Evolutionary conservation across 768 basidiomycete species (phyloP), one percentile per base, ranked within the genome.

Genomic region (Termitomyces sp.): DNA sequence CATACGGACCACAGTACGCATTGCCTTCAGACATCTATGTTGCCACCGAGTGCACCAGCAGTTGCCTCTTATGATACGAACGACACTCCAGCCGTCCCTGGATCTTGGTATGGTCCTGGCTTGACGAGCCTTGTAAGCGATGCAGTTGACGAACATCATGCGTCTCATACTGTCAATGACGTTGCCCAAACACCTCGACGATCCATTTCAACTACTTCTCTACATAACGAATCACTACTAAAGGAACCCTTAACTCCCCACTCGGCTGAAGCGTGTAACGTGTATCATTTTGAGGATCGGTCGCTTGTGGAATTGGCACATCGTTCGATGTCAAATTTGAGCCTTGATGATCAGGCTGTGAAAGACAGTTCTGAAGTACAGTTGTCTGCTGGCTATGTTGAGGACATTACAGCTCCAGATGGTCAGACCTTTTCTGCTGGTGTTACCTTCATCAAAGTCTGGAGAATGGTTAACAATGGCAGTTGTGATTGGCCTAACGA

Each of bases 401-500:
- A 76, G 36, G 87, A 92, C 66, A 76, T 85, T 41, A 92, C 88
- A 34, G 85, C 90, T 51, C 75, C 81, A 4, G 86, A 88, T 62
- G 91, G 90, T 0, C 88, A 91, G 63, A 70, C 76, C 24, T 88
- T 93, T 66, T 89, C 90, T 31, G 85, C 90, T 7, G 92, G 92
- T 34, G 90, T 89, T 0, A 89, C 90, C 67, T 94, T 94, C 64
- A 81, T 92, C 55, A 94, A 93, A 71, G 84, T 83, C 22, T 94
- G 92, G 92, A 76, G 78, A 56, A 79, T 93, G 76, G 60, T 76
- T 31, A 94, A 94, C 64, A 80, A 80, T 62, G 86, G 90, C 16
- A 65, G 63, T 15, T 55, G 68, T 5, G 77, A 83, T 20, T 94
- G 90, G 91, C 88, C 88, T 0, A 76, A 80, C 28, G 71, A 73